Evolutionary conservation across 2,329 filamentous ascomycete genomes (phyloP), one percentile per base, ranked within the genome.

Genomic region (Nemania sp.): DNA sequence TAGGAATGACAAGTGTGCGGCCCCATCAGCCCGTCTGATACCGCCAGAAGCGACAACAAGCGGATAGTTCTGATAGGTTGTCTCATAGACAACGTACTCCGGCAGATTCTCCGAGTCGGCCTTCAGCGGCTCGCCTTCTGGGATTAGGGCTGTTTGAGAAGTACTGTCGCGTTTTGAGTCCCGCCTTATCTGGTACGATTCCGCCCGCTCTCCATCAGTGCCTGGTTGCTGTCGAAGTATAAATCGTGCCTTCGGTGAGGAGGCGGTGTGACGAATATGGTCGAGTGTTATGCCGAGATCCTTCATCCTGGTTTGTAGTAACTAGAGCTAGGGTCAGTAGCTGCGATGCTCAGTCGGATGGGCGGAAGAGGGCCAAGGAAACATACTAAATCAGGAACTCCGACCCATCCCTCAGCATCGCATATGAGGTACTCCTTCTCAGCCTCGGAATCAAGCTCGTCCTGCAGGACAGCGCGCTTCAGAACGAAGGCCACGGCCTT

Each of bases 31-130:
- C 17, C 68, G 68, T 52, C 70, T 70, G 62, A 77, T 75, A 44
- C 65, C 66, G 11, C 72, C 73, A 3, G 68, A 70, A 5, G 72
- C 69, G 12, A 76, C 62, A 36, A 77, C 72, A 17, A 75, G 69
- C 1, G 73, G 73, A 60, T 77, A 77, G 46, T 73, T 72, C 49
- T 74, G 67, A 65, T 76, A 77, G 2, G 74, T 73, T 6, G 74
- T 76, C 63, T 76, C 73, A 62, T 75, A 76, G 49, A 76, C 68
- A 55, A 75, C 65, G 36, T 75, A 70, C 37, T 74, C 72, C 8
- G 75, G 74, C 5, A 76, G 66, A 45, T 74, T 64, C 23, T 59
- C 57, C 14, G 64, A 66, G 39, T 69, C 66, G 34, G 66, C 60
- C 5, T 64, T 70, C 33, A 70, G 56, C 40, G 66, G 64, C 47